phyloP scores from a whole-genome alignment of 495 filamentous ascomycete species.

The Penicillium desertorum region DNA sequence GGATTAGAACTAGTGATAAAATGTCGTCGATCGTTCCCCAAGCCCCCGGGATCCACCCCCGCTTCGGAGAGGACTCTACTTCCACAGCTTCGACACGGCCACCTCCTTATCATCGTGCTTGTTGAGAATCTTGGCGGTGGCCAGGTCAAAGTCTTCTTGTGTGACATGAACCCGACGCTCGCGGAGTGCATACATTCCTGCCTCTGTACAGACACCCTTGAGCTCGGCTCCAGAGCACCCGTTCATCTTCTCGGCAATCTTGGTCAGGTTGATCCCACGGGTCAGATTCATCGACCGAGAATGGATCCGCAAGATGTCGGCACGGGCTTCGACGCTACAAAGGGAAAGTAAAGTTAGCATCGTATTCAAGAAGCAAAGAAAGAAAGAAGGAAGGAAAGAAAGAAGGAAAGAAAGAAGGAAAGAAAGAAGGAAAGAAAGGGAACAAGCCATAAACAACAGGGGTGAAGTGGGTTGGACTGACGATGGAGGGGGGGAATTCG shows the following conservation, averaged over 20 bases:
- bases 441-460: neutral
- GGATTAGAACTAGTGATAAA: slow-evolving; percentile 34
- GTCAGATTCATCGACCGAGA: slow-evolving; percentile 97
- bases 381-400: neutral
- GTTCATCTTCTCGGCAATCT: slow-evolving; percentile 99
- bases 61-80: slow-evolving; percentile 52
- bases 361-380: neutral
- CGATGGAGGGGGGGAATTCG: slow-evolving; percentile 94
- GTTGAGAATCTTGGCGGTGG: slow-evolving; percentile 98
- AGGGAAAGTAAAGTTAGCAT: slow-evolving; percentile 20
- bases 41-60: slow-evolving; percentile 1
- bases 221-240: slow-evolving; percentile 96
- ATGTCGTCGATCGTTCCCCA: slow-evolving; percentile 20
- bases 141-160: slow-evolving; percentile 98
- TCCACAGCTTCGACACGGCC: slow-evolving; percentile 86
- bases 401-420: neutral
- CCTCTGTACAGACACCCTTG: slow-evolving; percentile 96
- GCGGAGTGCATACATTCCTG: slow-evolving; percentile 94
- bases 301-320: slow-evolving; percentile 97
- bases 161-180: slow-evolving; percentile 97
- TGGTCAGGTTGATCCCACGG: slow-evolving; percentile 93
- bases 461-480: slow-evolving; percentile 32
- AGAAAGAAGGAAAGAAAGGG: neutral
- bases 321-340: slow-evolving; percentile 79
- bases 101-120: slow-evolving; percentile 99